phyloP scores from a whole-genome alignment of 2,329 filamentous ascomycete genomes.

The Fusarium sp. region DNA sequence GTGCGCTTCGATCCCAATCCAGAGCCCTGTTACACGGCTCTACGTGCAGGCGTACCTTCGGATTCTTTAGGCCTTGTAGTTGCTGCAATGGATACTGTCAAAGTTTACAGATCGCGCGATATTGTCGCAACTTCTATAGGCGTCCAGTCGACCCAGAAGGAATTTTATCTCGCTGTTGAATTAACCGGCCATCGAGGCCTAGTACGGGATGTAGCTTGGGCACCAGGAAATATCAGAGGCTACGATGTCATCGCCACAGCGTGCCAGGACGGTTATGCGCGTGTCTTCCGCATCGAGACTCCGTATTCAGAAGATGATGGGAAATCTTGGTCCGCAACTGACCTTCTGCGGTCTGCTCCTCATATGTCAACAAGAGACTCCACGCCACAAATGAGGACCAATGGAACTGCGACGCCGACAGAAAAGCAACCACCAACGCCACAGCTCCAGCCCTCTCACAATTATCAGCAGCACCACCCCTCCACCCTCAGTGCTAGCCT shows the following conservation, averaged over 20 bases:
- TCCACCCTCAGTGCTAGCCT: conserved; percentile 67
- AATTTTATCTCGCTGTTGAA: conserved; percentile 87
- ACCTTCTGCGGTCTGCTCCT: conserved; percentile 57
- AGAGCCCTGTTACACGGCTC: conserved; percentile 80
- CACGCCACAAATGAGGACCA: conserved; percentile 51
- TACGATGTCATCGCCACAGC: conserved; percentile 93
- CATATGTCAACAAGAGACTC: conserved; percentile 45
- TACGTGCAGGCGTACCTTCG: conserved; percentile 83
- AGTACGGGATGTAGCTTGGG: conserved; percentile 92
- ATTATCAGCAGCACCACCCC: conserved; percentile 53
- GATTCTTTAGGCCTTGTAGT: conserved; percentile 87
- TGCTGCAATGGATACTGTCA: conserved; percentile 85
- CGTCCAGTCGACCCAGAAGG: conserved; percentile 71
- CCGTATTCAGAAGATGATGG: conserved; percentile 62
- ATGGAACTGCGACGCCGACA: conserved; percentile 43
- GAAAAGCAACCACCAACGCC: conserved; percentile 46
- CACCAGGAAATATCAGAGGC: conserved; percentile 88
- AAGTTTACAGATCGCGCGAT: conserved; percentile 82
- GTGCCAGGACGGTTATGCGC: conserved; percentile 89
- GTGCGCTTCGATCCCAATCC: conserved; percentile 91
- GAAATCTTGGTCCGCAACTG: conserved; percentile 63
- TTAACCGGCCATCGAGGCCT: conserved; percentile 80
- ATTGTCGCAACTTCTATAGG: conserved; percentile 65
- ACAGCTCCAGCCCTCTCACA: conserved; percentile 40
- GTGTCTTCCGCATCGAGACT: conserved; percentile 86